phyloP scores from a whole-genome alignment of 345 rosid genomes.

The Geranium brycei region DNA sequence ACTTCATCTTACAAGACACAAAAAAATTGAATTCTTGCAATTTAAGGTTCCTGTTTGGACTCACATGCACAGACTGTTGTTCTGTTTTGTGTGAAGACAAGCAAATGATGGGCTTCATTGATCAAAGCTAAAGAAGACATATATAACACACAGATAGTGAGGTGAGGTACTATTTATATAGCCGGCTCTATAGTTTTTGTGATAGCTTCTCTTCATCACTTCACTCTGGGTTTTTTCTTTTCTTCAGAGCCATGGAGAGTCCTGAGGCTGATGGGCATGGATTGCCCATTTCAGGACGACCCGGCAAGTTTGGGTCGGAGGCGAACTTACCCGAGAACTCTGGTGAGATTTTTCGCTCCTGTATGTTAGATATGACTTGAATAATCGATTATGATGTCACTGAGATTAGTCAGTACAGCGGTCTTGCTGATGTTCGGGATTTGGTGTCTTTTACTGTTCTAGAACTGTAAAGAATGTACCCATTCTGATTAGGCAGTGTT shows the following conservation, averaged over 20 bases:
- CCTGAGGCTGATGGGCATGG: not conserved
- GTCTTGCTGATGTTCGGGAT: too few species aligned
- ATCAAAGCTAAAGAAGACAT: not conserved
- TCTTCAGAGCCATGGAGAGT: not conserved
- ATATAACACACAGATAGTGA: too few species aligned
- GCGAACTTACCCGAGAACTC: not conserved
- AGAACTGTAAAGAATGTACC: too few species aligned
- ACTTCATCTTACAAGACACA: not conserved
- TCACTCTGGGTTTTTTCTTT: not conserved
- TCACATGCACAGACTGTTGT: not conserved
- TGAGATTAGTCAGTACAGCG: too few species aligned
- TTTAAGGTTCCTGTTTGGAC: not conserved
- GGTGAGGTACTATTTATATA: not conserved
- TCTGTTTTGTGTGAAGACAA: not conserved
- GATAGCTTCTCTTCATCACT: not conserved
- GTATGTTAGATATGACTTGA: too few species aligned
- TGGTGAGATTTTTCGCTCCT: not conserved
- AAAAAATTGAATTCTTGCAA: not conserved
- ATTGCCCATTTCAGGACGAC: not conserved
- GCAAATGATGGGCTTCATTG: not conserved
- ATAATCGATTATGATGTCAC: too few species aligned
- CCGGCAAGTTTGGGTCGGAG: not conserved
- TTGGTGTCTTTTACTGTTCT: too few species aligned
- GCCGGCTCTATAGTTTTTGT: not conserved
- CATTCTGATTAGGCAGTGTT: too few species aligned